phyloP scores from a whole-genome alignment of 225 moss, liverwort and hornwort species.

The Polytrichum commune region DNA sequence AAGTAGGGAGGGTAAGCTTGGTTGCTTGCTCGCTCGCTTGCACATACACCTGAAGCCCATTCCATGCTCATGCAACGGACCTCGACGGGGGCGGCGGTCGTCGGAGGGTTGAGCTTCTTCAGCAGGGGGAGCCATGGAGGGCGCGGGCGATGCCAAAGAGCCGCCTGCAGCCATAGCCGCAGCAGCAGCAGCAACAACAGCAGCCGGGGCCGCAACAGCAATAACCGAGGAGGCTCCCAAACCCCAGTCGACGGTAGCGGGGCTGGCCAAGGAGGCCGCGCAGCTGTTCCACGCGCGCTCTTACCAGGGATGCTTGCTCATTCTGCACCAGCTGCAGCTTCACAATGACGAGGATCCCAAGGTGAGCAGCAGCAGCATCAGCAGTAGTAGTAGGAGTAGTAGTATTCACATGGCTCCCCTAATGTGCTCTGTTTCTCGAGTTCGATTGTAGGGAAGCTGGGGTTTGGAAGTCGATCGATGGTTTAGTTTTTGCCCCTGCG shows the following conservation, averaged over 20 bases:
- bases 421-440: no score
- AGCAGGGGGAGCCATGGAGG: constrained; percentile 6
- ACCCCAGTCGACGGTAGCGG: constrained; percentile 63
- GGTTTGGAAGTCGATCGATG: not conserved
- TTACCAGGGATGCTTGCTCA: constrained; percentile 74
- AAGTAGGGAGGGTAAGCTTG: no score
- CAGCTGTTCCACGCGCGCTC: constrained; percentile 79
- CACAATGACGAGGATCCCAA: constrained; percentile 92
- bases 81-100: no score
- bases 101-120: no score
- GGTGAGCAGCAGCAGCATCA: constrained; percentile 23
- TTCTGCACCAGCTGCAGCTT: constrained; percentile 81
- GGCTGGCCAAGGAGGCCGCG: constrained; percentile 89
- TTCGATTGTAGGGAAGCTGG: not conserved
- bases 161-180: not conserved
- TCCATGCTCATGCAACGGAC: no score
- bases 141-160: constrained; percentile 6
- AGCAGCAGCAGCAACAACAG: not conserved
- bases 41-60: no score
- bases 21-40: no score
- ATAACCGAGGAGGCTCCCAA: constrained; percentile 3
- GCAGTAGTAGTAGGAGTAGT: not conserved
- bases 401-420: not conserved
- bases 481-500: no score
- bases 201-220: not conserved